Evolutionary conservation across 352 stramenopile genomes (phyloP).

Genomic region (Phytophthora meadii): DNA sequence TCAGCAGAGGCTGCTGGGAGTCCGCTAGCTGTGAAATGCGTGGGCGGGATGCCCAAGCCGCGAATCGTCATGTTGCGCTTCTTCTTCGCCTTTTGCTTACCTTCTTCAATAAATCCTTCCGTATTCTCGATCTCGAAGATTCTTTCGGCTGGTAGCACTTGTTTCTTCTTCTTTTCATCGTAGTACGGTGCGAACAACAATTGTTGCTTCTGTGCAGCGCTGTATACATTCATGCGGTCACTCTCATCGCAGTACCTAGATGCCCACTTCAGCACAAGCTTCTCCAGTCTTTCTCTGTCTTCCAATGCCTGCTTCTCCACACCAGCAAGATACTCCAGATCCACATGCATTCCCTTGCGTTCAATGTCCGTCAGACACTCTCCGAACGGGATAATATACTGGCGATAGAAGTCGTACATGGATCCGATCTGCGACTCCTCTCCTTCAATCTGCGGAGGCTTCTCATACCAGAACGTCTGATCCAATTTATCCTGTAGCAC

Average conservation of each 20-base stretch:
- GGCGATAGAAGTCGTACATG: conserved; percentile 98
- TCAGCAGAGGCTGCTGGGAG: conserved; percentile 94
- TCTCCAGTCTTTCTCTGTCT: conserved; percentile 84
- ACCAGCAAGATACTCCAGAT: conserved; percentile 90
- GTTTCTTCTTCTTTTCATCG: conserved; percentile 77
- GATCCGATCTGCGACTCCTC: conserved; percentile 47
- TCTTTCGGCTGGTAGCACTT: conserved; percentile 70
- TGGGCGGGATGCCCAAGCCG: conserved; percentile 93
- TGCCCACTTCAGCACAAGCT: conserved; percentile 94
- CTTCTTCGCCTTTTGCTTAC: conserved; percentile 76
- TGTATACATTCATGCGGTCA: conserved; percentile 96
- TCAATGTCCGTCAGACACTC: conserved; percentile 99
- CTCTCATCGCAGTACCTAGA: conserved; percentile 92
- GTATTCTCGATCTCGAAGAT: conserved; percentile 87
- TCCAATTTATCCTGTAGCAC: conserved; percentile 91
- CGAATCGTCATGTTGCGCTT: conserved; percentile 83
- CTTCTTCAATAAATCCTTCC: conserved; percentile 74
- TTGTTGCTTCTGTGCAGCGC: conserved; percentile 93
- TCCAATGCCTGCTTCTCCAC: conserved; percentile 92
- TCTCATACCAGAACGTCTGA: conserved; percentile 90
- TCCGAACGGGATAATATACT: conserved; percentile 98
- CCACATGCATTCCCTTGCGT: conserved; percentile 92
- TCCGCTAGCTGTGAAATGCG: conserved; percentile 93
- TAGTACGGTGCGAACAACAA: conserved; percentile 96
- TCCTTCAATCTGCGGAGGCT: conserved; percentile 4